A percentile compares a stretch with the other conserved stretches of the same genome.
These are phyloP conservation scores for Closterium sp. DNA, from an alignment of 139 green algal genomes.

Conservation along the genomic window DNA sequence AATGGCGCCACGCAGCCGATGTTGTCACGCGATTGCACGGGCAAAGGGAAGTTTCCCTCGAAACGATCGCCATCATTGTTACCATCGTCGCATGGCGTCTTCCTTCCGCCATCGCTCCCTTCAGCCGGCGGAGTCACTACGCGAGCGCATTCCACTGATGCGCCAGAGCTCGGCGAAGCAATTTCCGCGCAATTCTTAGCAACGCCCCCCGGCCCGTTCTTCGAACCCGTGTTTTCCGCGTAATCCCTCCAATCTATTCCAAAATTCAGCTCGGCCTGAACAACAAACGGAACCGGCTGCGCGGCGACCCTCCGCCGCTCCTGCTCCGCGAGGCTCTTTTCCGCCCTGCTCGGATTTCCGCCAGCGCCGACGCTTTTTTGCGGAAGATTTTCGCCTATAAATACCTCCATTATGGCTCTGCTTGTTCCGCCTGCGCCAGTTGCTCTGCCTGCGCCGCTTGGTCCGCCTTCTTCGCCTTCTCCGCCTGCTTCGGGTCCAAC, in stretches of 20 bases:
- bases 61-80: too few relatives aligned
- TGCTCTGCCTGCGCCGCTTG: not conserved
- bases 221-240: not conserved
- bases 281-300: not conserved
- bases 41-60: too few relatives aligned
- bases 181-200: not conserved
- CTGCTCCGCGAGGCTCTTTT: not conserved
- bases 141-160: not conserved
- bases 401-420: too few relatives aligned
- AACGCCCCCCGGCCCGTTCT: not conserved
- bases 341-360: not conserved
- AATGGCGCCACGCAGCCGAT: too few relatives aligned
- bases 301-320: not conserved
- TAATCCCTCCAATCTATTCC: not conserved
- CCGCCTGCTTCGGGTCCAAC: not conserved
- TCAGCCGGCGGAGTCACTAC: not conserved
- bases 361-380: not conserved
- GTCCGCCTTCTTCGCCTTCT: not conserved
- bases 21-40: too few relatives aligned
- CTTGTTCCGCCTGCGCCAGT: not conserved
- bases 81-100: too few relatives aligned
- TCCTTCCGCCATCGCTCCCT: too few relatives aligned
- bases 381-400: too few relatives aligned
- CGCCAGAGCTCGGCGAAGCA: not conserved
- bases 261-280: not conserved